Conservation (phyloP, 306 rosid species). For the Arachis stenosperma region DNA sequence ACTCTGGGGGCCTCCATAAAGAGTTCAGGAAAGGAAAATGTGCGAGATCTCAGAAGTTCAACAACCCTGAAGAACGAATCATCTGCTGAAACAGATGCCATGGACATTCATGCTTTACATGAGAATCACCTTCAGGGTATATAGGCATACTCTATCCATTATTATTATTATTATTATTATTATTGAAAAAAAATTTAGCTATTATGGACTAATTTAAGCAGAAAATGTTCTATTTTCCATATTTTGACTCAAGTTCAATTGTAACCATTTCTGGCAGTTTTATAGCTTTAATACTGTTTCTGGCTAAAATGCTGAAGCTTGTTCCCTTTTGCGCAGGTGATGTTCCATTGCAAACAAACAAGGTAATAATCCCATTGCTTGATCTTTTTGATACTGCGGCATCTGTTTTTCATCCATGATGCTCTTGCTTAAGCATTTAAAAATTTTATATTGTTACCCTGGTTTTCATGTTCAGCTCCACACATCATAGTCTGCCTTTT, state of each 20-base stretch:
- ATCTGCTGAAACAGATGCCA: slow-evolving; percentile 72
- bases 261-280: slow-evolving; percentile 10
- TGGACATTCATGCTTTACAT: slow-evolving; percentile 67
- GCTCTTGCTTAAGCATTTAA: slow-evolving; percentile 34
- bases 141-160: slow-evolving; percentile 6
- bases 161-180: no score
- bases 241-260: slow-evolving; percentile 28
- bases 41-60: slow-evolving; percentile 44
- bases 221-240: slow-evolving; percentile 17
- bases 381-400: slow-evolving; percentile 29
- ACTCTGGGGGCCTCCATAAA: slow-evolving; percentile 48
- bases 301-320: slow-evolving; percentile 40
- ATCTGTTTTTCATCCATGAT: slow-evolving; percentile 4
- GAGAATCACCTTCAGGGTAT: slow-evolving; percentile 65
- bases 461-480: neutral
- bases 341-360: slow-evolving; percentile 45
- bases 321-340: slow-evolving; percentile 58
- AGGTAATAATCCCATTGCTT: slow-evolving; percentile 56
- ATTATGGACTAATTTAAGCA: slow-evolving; percentile 21
- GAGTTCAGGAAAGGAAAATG: slow-evolving; percentile 47
- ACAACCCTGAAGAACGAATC: slow-evolving; percentile 59
- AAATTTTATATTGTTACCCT: slow-evolving; percentile 18
- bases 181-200: neutral
- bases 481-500: slow-evolving; percentile 20
- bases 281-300: slow-evolving; percentile 22